Percentiles rank a stretch among this genome's conserved stretches.
phyloP scores from a whole-genome alignment of 331 rosid species.

The Erythrophleum ivorense region DNA sequence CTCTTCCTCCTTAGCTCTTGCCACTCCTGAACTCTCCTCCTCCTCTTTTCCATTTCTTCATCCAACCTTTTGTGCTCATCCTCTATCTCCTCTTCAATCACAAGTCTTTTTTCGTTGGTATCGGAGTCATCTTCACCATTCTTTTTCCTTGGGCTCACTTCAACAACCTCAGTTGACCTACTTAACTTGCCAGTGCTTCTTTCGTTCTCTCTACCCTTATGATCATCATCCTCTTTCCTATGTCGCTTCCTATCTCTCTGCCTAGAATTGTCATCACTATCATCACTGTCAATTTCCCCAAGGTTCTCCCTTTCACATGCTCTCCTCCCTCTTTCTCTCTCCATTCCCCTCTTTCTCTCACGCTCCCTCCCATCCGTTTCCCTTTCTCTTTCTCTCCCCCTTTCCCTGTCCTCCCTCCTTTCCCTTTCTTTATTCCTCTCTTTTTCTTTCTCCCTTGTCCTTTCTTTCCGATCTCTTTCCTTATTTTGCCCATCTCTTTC shows the following conservation, averaged over 20 bases:
- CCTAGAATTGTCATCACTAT: slow-evolving; percentile 56
- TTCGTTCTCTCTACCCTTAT: slow-evolving; percentile 55
- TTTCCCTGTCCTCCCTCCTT: slow-evolving; percentile 21
- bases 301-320: slow-evolving; percentile 55
- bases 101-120: slow-evolving; percentile 47
- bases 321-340: slow-evolving; percentile 53
- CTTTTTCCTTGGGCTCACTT: slow-evolving; percentile 61
- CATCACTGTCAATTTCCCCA: slow-evolving; percentile 62
- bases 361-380: slow-evolving; percentile 36
- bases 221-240: slow-evolving; percentile 61
- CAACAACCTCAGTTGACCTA: slow-evolving; percentile 54
- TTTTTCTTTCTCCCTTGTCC: slow-evolving; percentile 31
- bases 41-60: slow-evolving; percentile 87
- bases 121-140: slow-evolving; percentile 55
- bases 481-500: slow-evolving; percentile 48
- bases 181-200: slow-evolving; percentile 52
- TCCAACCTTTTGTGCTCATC: slow-evolving; percentile 77
- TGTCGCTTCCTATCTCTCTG: slow-evolving; percentile 68
- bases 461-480: slow-evolving; percentile 47
- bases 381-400: slow-evolving; percentile 39
- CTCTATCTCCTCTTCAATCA: slow-evolving; percentile 76
- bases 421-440: slow-evolving; percentile 38
- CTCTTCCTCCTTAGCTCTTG: slow-evolving; percentile 75
- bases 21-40: slow-evolving; percentile 95
- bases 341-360: slow-evolving; percentile 43